Evolutionary conservation across 768 basidiomycete genomes (phyloP), one percentile per base, ranked within the genome.

Genomic region (Fomitopsis serialis): DNA sequence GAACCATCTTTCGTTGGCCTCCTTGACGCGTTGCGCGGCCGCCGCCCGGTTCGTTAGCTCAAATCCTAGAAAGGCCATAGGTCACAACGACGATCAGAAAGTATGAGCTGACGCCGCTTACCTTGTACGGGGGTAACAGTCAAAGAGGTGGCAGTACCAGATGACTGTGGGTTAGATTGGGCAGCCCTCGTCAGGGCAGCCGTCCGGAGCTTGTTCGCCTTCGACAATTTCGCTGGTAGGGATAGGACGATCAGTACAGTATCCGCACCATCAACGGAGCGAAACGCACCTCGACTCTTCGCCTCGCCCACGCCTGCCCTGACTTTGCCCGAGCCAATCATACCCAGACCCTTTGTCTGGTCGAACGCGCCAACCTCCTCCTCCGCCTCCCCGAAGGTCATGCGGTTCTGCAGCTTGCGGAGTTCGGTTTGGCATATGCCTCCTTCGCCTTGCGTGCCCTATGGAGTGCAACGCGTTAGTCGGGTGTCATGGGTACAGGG

Each of bases 371-470:
- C 96, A 42, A 95, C 89, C 68, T 99, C 97, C 63, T 95, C 87
- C 65, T 98, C 97, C 1, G 87, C 88, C 69, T 96, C 87, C 40
- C 96, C 97, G 62, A 99, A 98, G 52, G 77, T 83, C 89, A 98
- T 89, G 45, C 97, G 84, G 68, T 99, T 99, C 72, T 98, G 96
- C 58, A 97, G 76, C 71, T 98, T 98, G 57, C 94, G 85, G 43
- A 99, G 75, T 67, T 99, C 97, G 1, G 97, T 98, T 70, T 93
- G 90, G 93, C 94, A 64, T 95, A 95, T 1, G 93, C 94, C 70
- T 98, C 97, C 66, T 99, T 99, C n/a, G 93, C 90, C 67, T 98
- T 96, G 44, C 97, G 84, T 1, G 96, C 97, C 8, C 95, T 97
- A 35, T 3, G 11, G 51, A 23, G 27, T 24, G 10, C 22, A 12